phyloP scores from a whole-genome alignment of 108 stramenopile genomes.

The Parietichytrium sp. region DNA sequence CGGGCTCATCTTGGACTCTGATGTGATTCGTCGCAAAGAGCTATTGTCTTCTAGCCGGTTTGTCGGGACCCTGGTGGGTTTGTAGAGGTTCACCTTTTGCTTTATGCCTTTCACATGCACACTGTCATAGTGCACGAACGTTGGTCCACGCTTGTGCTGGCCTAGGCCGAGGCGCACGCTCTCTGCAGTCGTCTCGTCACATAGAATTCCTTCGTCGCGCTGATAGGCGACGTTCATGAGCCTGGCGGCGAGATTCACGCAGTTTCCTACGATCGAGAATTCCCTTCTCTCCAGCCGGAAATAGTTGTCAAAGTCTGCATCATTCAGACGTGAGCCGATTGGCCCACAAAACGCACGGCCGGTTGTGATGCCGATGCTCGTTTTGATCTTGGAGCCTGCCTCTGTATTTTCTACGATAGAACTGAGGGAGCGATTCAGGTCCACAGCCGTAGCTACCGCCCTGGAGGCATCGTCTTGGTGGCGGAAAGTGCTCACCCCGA shows the following conservation, averaged over 20 bases:
- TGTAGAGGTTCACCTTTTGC: slow-evolving; percentile 11
- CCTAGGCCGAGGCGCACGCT: background rate
- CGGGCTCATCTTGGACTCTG: too few relatives aligned
- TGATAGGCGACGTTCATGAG: slow-evolving; percentile 43
- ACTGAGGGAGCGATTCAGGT: slow-evolving; percentile 33
- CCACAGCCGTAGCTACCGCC: slow-evolving; percentile 36
- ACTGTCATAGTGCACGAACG: background rate
- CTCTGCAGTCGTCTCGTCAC: slow-evolving; percentile 40
- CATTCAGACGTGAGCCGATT: background rate
- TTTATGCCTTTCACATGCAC: slow-evolving; percentile 34
- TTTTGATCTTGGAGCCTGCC: background rate
- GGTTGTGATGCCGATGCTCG: slow-evolving; percentile 43
- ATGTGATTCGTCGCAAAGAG: too few relatives aligned
- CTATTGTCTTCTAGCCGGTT: too few relatives aligned
- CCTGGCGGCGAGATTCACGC: slow-evolving; percentile 44
- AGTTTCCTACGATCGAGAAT: slow-evolving; percentile 36
- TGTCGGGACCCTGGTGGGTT: too few relatives aligned
- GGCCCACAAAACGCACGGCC: slow-evolving; percentile 46
- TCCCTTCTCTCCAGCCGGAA: slow-evolving; percentile 33
- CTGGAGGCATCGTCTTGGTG: slow-evolving; percentile 38
- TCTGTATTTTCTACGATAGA: background rate
- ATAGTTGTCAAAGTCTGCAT: background rate
- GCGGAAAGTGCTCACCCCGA: slow-evolving; percentile 31
- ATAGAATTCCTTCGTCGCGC: slow-evolving; percentile 41
- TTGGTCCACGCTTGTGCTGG: slow-evolving; percentile 15